Evolutionary conservation across 192 early-diverging fungal species (phyloP).

Genomic region (Backusella macrospora): DNA sequence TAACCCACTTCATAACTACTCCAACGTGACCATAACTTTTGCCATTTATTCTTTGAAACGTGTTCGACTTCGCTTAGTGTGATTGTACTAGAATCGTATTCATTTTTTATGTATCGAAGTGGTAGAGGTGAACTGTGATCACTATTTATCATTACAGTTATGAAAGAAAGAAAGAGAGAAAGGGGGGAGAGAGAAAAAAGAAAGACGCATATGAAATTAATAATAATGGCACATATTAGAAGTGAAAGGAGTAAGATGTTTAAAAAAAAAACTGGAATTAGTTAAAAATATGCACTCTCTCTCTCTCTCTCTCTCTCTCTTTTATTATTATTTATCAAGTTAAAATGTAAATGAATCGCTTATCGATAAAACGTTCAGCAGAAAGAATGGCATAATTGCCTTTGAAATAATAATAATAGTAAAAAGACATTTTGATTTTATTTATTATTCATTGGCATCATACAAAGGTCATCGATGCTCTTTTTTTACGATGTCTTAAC

Average conservation of each 20-base stretch:
- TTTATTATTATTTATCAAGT: neutral
- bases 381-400: too few species aligned
- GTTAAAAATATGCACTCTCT: slow-evolving; percentile 3
- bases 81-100: slow-evolving; percentile 2
- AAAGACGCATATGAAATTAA: neutral
- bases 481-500: too few species aligned
- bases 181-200: neutral
- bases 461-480: too few species aligned
- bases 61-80: neutral
- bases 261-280: too few species aligned
- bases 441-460: too few species aligned
- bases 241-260: neutral
- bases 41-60: neutral
- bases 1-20: slow-evolving; percentile 2
- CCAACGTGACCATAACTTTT: slow-evolving; percentile 15
- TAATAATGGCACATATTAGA: neutral
- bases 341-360: too few species aligned
- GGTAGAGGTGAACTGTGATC: neutral
- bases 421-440: too few species aligned
- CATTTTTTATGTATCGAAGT: neutral
- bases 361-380: too few species aligned
- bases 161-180: neutral
- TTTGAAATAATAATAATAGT: neutral
- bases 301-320: neutral
- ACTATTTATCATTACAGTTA: neutral